phyloP scores from a whole-genome alignment of 169 alveolate species.

The Eimeria zaria region DNA sequence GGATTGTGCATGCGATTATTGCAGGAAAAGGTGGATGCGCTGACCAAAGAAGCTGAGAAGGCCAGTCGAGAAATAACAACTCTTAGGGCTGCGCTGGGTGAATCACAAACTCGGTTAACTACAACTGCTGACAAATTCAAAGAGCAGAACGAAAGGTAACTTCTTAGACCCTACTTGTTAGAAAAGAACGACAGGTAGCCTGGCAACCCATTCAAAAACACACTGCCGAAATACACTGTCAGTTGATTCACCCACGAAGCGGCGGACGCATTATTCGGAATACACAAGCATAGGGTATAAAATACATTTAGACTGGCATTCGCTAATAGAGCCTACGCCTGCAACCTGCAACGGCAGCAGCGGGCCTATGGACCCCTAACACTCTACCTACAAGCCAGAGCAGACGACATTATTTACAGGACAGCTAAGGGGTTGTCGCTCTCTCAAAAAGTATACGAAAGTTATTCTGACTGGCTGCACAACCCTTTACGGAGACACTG shows the following conservation, averaged over 20 bases:
- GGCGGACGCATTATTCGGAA: no score
- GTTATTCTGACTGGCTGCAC: neutral
- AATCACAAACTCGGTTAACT: slow-evolving; percentile 20
- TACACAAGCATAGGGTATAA: no score
- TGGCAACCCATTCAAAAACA: no score
- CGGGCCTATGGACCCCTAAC: no score
- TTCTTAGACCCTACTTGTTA: no score
- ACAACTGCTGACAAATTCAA: slow-evolving; percentile 65
- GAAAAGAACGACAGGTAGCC: no score
- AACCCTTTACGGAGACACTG: neutral
- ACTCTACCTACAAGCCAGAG: no score
- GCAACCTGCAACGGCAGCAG: no score
- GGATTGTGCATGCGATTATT: neutral
- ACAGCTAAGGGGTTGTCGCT: neutral
- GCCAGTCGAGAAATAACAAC: neutral
- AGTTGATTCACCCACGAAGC: no score
- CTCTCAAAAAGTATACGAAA: neutral
- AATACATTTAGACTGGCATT: no score
- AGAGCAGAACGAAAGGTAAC: slow-evolving; percentile 51
- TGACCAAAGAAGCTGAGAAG: neutral
- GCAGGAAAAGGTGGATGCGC: slow-evolving; percentile 25
- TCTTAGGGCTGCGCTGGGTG: slow-evolving; percentile 59
- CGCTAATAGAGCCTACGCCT: no score
- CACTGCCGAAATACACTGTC: no score
- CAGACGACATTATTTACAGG: neutral